Conservation (phyloP, 106 monocot species). For the Platanthera zijinensis region DNA sequence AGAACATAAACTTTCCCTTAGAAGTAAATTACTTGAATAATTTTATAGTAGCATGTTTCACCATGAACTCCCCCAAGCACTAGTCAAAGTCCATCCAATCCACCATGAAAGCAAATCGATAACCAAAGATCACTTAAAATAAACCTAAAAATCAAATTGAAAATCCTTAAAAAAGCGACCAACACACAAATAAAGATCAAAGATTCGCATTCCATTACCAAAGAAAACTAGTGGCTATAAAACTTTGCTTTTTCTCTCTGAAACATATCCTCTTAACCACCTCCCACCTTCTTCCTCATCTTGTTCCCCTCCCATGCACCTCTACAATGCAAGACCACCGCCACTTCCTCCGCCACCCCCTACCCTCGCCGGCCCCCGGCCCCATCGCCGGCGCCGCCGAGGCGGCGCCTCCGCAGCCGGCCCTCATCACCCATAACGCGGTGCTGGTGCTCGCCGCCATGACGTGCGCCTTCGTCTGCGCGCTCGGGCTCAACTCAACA, state of each 20-base stretch:
- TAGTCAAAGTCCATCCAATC: no score
- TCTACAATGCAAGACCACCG: no score
- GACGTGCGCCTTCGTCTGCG: slow-evolving; percentile 25
- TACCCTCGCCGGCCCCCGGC: background rate
- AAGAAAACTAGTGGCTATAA: slow-evolving; percentile 1
- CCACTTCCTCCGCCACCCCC: background rate
- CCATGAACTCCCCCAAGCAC: no score
- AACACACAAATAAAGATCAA: background rate
- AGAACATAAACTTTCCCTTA: no score
- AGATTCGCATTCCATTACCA: background rate
- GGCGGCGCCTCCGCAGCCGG: background rate
- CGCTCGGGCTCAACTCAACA: slow-evolving; percentile 24
- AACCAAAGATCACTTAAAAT: no score
- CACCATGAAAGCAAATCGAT: no score
- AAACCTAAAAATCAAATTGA: no score
- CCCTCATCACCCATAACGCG: slow-evolving; percentile 5
- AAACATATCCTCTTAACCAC: slow-evolving; percentile 1
- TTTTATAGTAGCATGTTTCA: no score
- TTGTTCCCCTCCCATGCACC: background rate
- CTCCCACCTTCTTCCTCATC: background rate
- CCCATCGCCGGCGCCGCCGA: background rate
- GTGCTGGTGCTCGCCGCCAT: slow-evolving; percentile 23
- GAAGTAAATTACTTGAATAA: no score
- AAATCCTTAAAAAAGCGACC: background rate
- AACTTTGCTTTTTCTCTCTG: background rate